Percentiles rank a stretch among this genome's conserved stretches.
Evolutionary conservation across 1,284 basidiomycete species (phyloP).

Genomic region (Naganishia albida): DNA sequence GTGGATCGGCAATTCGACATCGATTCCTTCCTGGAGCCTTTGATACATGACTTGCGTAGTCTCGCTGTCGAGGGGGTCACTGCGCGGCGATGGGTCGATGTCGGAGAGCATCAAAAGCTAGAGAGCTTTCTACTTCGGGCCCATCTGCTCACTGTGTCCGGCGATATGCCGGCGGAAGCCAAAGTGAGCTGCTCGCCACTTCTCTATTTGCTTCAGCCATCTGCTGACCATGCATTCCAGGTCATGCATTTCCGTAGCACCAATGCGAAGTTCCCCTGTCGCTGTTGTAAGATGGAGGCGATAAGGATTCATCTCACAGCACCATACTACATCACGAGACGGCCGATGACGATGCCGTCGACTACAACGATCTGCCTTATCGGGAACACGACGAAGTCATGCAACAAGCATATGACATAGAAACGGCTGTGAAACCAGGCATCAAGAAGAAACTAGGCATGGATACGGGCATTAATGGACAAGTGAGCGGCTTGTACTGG

Average conservation of each 20-base stretch:
- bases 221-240: background rate
- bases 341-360: no score
- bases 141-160: background rate
- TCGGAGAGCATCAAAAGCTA: background rate
- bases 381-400: no score
- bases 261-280: background rate
- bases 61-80: background rate
- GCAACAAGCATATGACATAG: no score
- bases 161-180: conserved; percentile 3
- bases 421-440: no score
- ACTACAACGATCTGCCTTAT: no score
- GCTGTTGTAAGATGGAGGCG: background rate
- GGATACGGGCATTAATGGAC: no score
- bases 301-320: no score
- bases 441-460: no score
- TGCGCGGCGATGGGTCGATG: background rate
- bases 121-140: background rate
- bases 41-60: background rate
- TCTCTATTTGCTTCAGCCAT: background rate
- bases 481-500: no score
- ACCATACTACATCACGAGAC: no score
- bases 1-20: no score
- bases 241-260: conserved; percentile 1
- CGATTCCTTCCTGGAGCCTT: background rate
- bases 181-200: background rate